These are phyloP conservation scores for Emergomyces orientalis DNA, from an alignment of 2,329 filamentous ascomycete genomes.

Conservation along the genomic window DNA sequence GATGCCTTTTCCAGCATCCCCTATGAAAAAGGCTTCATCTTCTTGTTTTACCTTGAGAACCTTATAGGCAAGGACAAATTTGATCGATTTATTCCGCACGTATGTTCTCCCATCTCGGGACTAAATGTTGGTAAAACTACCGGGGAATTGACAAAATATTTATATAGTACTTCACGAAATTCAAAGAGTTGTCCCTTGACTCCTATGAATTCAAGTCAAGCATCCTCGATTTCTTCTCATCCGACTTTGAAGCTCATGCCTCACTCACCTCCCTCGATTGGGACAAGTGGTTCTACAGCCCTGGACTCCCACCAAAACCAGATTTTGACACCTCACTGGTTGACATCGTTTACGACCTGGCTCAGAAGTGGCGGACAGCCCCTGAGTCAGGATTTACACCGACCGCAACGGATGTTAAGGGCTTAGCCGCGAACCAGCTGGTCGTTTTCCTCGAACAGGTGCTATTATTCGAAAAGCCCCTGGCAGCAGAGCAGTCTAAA, in stretches of 20 bases:
- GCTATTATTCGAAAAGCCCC: constrained; percentile 55
- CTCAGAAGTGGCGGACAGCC: constrained; percentile 65
- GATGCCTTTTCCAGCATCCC: constrained; percentile 89
- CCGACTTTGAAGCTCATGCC: constrained; percentile 51
- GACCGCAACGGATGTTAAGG: constrained; percentile 55
- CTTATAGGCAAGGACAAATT: constrained; percentile 78
- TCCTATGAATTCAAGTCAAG: constrained; percentile 90
- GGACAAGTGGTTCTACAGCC: constrained; percentile 81
- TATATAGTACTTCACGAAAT: constrained; percentile 67
- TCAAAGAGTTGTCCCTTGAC: constrained; percentile 77
- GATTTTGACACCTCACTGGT: constrained; percentile 82
- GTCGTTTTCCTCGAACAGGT: constrained; percentile 82
- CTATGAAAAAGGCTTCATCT: constrained; percentile 95
- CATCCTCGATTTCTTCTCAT: constrained; percentile 72
- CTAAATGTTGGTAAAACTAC: constrained; percentile 10
- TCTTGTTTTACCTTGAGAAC: constrained; percentile 83
- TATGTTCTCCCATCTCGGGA: constrained; percentile 19
- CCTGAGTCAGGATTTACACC: constrained; percentile 48
- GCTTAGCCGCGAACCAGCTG: constrained; percentile 76
- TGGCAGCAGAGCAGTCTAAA: constrained; percentile 57
- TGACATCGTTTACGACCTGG: constrained; percentile 73
- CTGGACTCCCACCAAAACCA: constrained; percentile 82
- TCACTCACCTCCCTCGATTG: constrained; percentile 69
- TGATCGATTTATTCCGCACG: constrained; percentile 86
- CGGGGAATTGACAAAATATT: neutral